Percentiles rank a stretch among this genome's conserved stretches.
Evolutionary conservation across 1,139 yeast genomes (phyloP).

Genomic region (Hansenula sp.): DNA sequence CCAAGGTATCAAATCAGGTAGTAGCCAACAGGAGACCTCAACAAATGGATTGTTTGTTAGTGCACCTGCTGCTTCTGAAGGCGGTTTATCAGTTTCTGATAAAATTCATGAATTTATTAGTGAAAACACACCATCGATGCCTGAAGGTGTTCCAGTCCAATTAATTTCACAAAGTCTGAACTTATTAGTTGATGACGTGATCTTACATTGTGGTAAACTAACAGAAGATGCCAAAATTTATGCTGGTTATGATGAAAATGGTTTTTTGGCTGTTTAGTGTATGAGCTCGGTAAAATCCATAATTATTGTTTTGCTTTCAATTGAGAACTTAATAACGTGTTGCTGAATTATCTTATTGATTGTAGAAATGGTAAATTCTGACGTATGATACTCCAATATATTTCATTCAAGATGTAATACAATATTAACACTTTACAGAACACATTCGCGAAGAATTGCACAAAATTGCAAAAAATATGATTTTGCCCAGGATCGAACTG

Average conservation of each 20-base stretch:
- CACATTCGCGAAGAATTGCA: too few species aligned
- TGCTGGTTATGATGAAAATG: conserved; percentile 62
- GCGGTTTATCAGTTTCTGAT: conserved; percentile 34
- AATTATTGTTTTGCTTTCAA: too few species aligned
- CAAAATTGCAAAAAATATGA: conserved; percentile 38
- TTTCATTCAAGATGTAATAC: too few species aligned
- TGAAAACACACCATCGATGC: conserved; percentile 52
- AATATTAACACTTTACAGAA: too few species aligned
- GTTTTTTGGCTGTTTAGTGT: conserved; percentile 46
- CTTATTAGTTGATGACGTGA: conserved; percentile 45
- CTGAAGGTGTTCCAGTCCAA: conserved; percentile 70
- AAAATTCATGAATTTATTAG: conserved; percentile 46
- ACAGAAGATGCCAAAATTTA: conserved; percentile 65
- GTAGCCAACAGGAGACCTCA: conserved; percentile 11
- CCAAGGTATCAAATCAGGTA: conserved; percentile 14
- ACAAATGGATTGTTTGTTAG: conserved; percentile 44
- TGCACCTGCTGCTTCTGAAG: conserved; percentile 30
- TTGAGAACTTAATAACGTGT: too few species aligned
- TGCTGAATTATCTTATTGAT: too few species aligned
- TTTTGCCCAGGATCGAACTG: conserved; percentile 99
- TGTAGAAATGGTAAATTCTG: too few species aligned
- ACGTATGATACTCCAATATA: too few species aligned
- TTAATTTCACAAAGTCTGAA: conserved; percentile 54
- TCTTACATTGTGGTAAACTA: conserved; percentile 45
- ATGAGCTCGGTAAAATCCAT: too few species aligned